These are phyloP conservation scores for Hypoxylon crocopeplum DNA, from an alignment of 495 filamentous ascomycete species.

Conservation along the genomic window DNA sequence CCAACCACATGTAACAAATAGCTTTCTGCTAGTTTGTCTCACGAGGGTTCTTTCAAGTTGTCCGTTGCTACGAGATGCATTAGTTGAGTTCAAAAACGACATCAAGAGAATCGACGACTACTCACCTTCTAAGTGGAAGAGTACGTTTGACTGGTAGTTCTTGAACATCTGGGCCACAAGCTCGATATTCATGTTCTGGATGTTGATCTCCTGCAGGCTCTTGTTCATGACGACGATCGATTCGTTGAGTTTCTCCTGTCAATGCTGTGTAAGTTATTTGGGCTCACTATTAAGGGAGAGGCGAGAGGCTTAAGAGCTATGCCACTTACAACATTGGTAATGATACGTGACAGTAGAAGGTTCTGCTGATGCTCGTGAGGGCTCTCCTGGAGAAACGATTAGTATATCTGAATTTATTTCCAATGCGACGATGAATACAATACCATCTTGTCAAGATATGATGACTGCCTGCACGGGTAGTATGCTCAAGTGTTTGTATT, in stretches of 20 bases:
- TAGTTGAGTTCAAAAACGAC: too few species aligned
- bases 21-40: too few species aligned
- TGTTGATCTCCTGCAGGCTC: conserved; percentile 94
- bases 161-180: conserved; percentile 99
- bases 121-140: conserved; percentile 95
- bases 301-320: neutral
- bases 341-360: conserved; percentile 90
- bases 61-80: conserved; percentile 69
- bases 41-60: conserved; percentile 80
- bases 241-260: conserved; percentile 96
- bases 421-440: neutral
- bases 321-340: conserved; percentile 87
- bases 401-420: neutral
- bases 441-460: conserved; percentile 38
- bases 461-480: too few species aligned
- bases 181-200: conserved; percentile 98
- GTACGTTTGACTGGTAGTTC: conserved; percentile 97
- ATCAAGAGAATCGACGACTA: too few species aligned
- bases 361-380: conserved; percentile 98
- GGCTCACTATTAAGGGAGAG: conserved; percentile 11
- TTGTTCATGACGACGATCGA: conserved; percentile 91
- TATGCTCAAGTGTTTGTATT: neutral
- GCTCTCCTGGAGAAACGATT: conserved; percentile 70
- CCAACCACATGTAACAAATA: too few species aligned
- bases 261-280: conserved; percentile 1